These are phyloP conservation scores for Vitis hybrid DNA, from an alignment of 177 flowering plant genomes.

Conservation along the genomic window DNA sequence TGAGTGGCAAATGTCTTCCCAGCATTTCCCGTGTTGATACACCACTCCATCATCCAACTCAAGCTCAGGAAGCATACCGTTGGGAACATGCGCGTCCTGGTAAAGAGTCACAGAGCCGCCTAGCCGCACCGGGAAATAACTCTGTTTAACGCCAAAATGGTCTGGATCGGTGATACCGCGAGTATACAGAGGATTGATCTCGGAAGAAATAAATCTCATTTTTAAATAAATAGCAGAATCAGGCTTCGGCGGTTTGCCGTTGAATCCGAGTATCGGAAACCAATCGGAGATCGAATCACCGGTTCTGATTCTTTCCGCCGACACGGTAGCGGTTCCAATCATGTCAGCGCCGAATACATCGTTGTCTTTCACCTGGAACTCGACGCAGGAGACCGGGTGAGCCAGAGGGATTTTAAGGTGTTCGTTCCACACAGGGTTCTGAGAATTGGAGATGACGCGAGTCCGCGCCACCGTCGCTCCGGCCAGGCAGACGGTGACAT, in stretches of 20 bases:
- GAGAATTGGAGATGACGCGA: slow-evolving; percentile 63
- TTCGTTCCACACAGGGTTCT: slow-evolving; percentile 76
- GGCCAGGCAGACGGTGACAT: slow-evolving; percentile 62
- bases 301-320: slow-evolving; percentile 35
- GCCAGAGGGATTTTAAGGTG: slow-evolving; percentile 67
- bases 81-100: slow-evolving; percentile 82
- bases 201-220: slow-evolving; percentile 53
- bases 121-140: slow-evolving; percentile 71
- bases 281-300: slow-evolving; percentile 56
- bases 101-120: slow-evolving; percentile 77
- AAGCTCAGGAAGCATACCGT: slow-evolving; percentile 47
- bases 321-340: slow-evolving; percentile 62
- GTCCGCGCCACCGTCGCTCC: slow-evolving; percentile 80
- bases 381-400: slow-evolving; percentile 56
- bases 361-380: slow-evolving; percentile 82
- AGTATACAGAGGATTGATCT: slow-evolving; percentile 41
- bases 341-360: slow-evolving; percentile 79
- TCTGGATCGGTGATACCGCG: slow-evolving; percentile 44
- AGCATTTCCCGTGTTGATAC: slow-evolving; percentile 56
- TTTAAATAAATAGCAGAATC: slow-evolving; percentile 45
- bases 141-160: slow-evolving; percentile 41
- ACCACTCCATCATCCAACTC: slow-evolving; percentile 56
- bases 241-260: slow-evolving; percentile 63
- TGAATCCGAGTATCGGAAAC: slow-evolving; percentile 51
- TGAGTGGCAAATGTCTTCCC: slow-evolving; percentile 96